phyloP scores from a whole-genome alignment of 2,329 filamentous ascomycete species.

The Diplodia mutila region DNA sequence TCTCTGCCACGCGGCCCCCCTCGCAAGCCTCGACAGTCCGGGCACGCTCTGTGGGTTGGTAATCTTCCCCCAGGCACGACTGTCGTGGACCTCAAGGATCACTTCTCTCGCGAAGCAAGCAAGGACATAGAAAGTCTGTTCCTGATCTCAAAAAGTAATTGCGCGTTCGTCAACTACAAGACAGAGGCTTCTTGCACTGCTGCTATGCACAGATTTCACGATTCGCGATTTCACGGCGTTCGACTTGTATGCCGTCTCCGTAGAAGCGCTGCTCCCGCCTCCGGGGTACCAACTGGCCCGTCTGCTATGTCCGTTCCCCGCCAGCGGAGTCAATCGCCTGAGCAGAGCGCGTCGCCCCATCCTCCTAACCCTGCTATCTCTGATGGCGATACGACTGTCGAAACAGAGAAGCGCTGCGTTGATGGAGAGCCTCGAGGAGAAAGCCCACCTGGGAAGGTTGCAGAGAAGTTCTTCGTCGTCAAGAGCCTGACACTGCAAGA shows the following conservation, averaged over 20 bases:
- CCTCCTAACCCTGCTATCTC: conserved; percentile 23
- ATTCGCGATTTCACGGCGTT: conserved; percentile 85
- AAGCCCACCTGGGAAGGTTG: conserved; percentile 45
- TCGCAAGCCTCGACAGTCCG: conserved; percentile 69
- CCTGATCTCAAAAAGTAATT: conserved; percentile 95
- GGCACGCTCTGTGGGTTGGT: conserved; percentile 93
- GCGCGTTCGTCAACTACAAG: conserved; percentile 93
- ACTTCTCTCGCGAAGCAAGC: conserved; percentile 79
- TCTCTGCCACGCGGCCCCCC: conserved; percentile 63
- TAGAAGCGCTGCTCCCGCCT: conserved; percentile 53
- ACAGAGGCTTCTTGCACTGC: conserved; percentile 74
- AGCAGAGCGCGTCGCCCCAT: conserved; percentile 29
- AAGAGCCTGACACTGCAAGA: conserved; percentile 93
- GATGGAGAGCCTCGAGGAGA: conserved; percentile 27
- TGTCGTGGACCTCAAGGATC: conserved; percentile 82
- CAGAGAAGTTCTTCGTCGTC: conserved; percentile 85
- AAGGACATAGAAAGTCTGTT: conserved; percentile 85
- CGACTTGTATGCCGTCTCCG: conserved; percentile 83
- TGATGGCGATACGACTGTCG: background rate
- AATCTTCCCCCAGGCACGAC: conserved; percentile 85
- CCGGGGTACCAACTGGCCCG: conserved; percentile 60
- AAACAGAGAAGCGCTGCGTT: background rate
- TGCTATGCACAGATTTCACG: conserved; percentile 84
- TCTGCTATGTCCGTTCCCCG: conserved; percentile 47
- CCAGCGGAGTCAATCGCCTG: conserved; percentile 34